Base-by-base conservation (phyloP, 345 rosid genomes). In the Diplotaxis tenuifolia region DNA sequence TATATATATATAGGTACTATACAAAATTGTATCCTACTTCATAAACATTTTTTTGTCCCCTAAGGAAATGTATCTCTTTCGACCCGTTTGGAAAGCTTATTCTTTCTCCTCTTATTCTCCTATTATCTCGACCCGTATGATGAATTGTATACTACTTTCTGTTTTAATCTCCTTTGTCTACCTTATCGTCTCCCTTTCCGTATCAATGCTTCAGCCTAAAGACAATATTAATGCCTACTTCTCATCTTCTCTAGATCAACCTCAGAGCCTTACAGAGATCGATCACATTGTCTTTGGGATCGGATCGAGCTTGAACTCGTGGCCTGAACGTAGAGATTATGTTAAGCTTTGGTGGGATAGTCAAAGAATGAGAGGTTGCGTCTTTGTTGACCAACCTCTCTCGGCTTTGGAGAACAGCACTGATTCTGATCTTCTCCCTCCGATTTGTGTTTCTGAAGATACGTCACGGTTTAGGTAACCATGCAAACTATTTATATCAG, bases 261-360 rank as follows among this genome's bases (percentile, higher is more conserved):
- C 58, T 38, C 71, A 69, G n/a, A 65, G 72, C 14, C 73, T 84
- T 0, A 83, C 89, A 9, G 73, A 72, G 9, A 79, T 89, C 3
- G 80, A 83, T 2, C 93, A 91, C 40, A 50, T 94, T 4, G 90
- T 91, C 9, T 94, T 94, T 47, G 87, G 95, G 49, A 81, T 89
- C 31, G 88, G 90, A 29, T 84, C 97, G 1, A 86, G 76, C 73
- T 45, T 65, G 14, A 81, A 70, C 0, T 84, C 90, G 3, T 94
- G 91, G 95, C 82, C 75, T 4, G 73, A 70, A 7, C 82, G 90
- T 25, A 86, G 81, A 68, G 88, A 89, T 0, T 89, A 85, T 22
- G 83, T 86, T 12, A 84, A 83, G 79, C 85, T 86, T 28, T 91
- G 97, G 98, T 94, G 97, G 96, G 78, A 82, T 45, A 77, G 85